Evolutionary conservation across 2,329 filamentous ascomycete genomes (phyloP), one percentile per base, ranked within the genome.

Genomic region (Tolypocladium ovalisporum): DNA sequence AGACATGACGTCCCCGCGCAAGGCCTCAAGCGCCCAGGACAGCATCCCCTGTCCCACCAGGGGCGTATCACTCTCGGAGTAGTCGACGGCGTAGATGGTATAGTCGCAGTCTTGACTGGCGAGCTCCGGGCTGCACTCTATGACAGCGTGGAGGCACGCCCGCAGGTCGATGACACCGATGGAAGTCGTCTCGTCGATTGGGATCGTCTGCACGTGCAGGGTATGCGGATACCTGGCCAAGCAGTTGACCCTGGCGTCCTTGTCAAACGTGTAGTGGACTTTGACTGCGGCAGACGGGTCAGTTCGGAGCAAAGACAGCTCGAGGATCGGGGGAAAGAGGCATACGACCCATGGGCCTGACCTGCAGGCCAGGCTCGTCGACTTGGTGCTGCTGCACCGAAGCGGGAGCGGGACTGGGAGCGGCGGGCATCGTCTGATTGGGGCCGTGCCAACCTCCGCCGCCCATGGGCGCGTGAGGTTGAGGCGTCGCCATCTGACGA

Each of bases 81-180:
- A 97, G 72, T 99, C 94, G 75, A 90, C 90, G 35, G 93, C 91
- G 73, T 99, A 99, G 57, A 99, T 86, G n/a, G 91, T 94, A 74
- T 94, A 99, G 74, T 99, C 92, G 71, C 83, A 75, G 75, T 74
- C 87, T 69, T 77, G 87, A 78, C 68, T 83, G 10, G 66, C 65
- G 52, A 99, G 81, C 74, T 99, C 94, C 40, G 94, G 94, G 69
- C 94, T 97, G 75, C 80, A 82, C 57, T 83, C 76, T 29, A 78
- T 76, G 59, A 99, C 87, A 57, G 92, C 89, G 70, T 93, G 86
- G 52, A 97, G 83, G 72, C 94, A 97, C 61, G 87, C 87, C 63
- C 87, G 87, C 56, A 97, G 79, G 71, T 97, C 91, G 63, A 97
- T 84, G 55, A 97, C 81, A 61, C 94, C 94, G 63, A 99, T 92